Conservation (phyloP, 164 flowering plant genomes). For the Stephania yunnanensis region DNA sequence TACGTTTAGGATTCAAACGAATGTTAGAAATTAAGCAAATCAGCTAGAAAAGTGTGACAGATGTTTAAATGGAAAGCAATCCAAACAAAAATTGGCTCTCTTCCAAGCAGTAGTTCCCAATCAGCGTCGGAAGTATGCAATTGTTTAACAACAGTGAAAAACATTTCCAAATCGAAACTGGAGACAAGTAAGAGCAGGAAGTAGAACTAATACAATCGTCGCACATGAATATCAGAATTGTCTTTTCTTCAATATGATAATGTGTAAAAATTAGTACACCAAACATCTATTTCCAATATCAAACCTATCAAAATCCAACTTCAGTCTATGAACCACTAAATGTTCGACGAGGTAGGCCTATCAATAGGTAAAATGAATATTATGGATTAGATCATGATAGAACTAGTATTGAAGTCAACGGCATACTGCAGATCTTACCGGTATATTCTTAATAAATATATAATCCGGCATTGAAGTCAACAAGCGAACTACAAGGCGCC, state of each 20-base stretch:
- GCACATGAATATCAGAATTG: no score
- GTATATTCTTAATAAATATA: not conserved
- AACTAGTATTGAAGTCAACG: not conserved
- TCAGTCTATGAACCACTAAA: not conserved
- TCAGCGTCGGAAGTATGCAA: not conserved
- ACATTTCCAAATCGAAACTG: not conserved
- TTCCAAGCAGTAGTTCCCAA: not conserved
- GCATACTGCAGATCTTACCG: not conserved
- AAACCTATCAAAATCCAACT: not conserved
- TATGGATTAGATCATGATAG: not conserved
- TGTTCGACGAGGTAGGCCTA: not conserved
- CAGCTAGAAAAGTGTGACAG: not conserved
- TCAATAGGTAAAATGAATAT: not conserved
- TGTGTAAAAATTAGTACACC: not conserved
- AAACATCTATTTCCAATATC: not conserved
- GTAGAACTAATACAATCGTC: not conserved
- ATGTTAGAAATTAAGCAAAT: not conserved
- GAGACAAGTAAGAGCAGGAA: not conserved
- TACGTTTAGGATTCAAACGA: not conserved
- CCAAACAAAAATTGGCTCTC: not conserved
- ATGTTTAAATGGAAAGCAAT: not conserved
- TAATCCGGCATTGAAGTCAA: not conserved
- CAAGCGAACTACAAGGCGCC: not conserved
- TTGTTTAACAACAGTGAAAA: not conserved
- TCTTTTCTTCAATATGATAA: not conserved